Conservation (phyloP, 352 stramenopile genomes). For the Phytophthora melonis region DNA sequence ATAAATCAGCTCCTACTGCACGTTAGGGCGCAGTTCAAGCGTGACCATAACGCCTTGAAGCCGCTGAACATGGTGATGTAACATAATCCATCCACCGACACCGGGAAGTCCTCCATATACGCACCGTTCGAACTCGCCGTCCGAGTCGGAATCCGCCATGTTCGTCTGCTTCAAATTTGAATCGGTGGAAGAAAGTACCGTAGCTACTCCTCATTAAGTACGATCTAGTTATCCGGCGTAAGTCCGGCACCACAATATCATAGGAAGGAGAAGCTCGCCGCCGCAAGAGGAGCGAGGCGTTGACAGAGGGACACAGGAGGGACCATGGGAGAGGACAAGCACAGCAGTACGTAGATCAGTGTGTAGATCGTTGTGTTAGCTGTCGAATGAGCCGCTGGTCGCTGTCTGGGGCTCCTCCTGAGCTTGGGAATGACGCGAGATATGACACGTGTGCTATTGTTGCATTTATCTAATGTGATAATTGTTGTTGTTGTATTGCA, state of each 20-base stretch:
- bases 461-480: constrained; percentile 10
- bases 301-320: background rate
- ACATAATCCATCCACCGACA: background rate
- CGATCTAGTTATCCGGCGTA: background rate
- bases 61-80: background rate
- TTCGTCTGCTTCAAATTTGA: constrained; percentile 1
- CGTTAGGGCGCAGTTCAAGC: constrained; percentile 13
- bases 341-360: constrained; percentile 23
- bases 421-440: constrained; percentile 1
- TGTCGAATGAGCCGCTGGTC: background rate
- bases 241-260: constrained; percentile 19
- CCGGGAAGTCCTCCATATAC: constrained; percentile 4
- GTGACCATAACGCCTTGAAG: constrained; percentile 1
- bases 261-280: background rate
- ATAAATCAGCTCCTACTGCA: constrained; percentile 18
- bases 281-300: constrained; percentile 7
- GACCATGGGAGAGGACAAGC: constrained; percentile 64
- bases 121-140: constrained; percentile 74
- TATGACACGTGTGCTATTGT: constrained; percentile 11
- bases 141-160: constrained; percentile 53
- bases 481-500: constrained; percentile 20
- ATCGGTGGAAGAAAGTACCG: constrained; percentile 23
- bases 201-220: constrained; percentile 21
- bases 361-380: background rate
- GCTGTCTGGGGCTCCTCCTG: background rate